Base-by-base conservation (phyloP, 352 stramenopile species). In the Globisporangium rhizosaccharum region DNA sequence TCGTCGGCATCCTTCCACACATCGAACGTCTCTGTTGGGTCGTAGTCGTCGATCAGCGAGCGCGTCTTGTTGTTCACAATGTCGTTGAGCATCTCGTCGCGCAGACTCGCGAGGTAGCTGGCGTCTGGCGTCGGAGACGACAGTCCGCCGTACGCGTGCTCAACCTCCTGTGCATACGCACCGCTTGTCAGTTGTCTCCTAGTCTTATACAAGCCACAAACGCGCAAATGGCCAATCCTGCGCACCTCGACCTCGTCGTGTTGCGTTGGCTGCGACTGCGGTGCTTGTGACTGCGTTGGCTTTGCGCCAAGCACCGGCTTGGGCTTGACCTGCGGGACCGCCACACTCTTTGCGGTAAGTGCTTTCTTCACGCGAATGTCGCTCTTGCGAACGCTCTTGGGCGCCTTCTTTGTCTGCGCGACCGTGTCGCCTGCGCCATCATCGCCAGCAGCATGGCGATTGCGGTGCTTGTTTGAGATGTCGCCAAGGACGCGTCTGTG, bases 391-490 rank as follows among this genome's bases (percentile, higher is more conserved):
- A 70, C 26, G 36, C 61, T 56, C 3, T 63, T 63, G 23, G 53
- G 23, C 41, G 2, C n/a, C n/a, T 78, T 78, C 46, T 48, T 68
- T 55, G 75, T 78, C 11, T 7, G 57, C 11, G 51, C 66, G 6
- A 26, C 44, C 1, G 53, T 56, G 0, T 37, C 57, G 44, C 41
- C 53, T 18, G 47, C 37, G 25, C 47, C 64, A 48, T 52, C 52
- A 3, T 46, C 57, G 18, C 33, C 46, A 26, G 15, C 10, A 18
- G 49, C 61, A 14, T 68, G 67, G 51, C 56, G 58, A 46, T 73
- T 81, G 26, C 68, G 70, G 47, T 87, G 77, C 50, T 83, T 78
- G 68, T 92, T 92, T 25, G 82, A 92, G 45, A 92, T 92, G 57
- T 92, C 82, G 9, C 76, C 70, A 4, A 92, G 68, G 30, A 66